Percentiles rank a stretch among this genome's conserved stretches.
Evolutionary conservation across 495 filamentous ascomycete genomes (phyloP).

Genomic region (Lasiosphaeria hispida): DNA sequence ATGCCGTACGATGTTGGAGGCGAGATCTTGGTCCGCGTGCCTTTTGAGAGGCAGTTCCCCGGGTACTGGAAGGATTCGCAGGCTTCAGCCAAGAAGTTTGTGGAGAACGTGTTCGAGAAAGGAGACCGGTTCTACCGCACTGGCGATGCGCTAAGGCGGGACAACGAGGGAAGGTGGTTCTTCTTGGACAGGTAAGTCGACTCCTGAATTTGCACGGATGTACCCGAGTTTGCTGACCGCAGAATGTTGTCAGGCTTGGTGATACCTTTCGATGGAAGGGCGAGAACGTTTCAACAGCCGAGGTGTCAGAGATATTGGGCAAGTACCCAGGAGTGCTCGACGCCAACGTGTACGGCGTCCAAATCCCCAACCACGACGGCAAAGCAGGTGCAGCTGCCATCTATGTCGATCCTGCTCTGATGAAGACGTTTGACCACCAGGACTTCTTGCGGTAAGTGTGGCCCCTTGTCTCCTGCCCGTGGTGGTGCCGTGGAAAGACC

Average conservation of each 20-base stretch:
- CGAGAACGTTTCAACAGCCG: constrained; percentile 78
- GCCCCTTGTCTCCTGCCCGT: too few relatives aligned
- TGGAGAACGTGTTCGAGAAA: constrained; percentile 67
- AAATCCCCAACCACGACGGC: constrained; percentile 67
- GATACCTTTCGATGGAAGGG: constrained; percentile 85
- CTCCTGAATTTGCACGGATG: background rate
- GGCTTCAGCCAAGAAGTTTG: constrained; percentile 67
- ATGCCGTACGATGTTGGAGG: constrained; percentile 65
- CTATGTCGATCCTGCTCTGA: constrained; percentile 42
- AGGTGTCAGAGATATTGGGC: constrained; percentile 69
- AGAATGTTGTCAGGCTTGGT: constrained; percentile 46
- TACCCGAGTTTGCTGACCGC: too few relatives aligned
- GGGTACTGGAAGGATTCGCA: constrained; percentile 68
- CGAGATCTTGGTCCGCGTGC: constrained; percentile 70
- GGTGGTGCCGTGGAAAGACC: background rate
- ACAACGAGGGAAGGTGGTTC: constrained; percentile 69
- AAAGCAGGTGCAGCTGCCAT: constrained; percentile 68
- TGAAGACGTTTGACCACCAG: constrained; percentile 50
- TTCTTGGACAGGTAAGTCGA: constrained; percentile 60
- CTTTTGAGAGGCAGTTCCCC: constrained; percentile 55
- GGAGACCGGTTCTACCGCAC: constrained; percentile 75
- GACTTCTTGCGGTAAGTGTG: constrained; percentile 47
- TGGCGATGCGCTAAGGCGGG: constrained; percentile 67
- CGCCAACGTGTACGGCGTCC: constrained; percentile 78
- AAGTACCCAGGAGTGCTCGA: constrained; percentile 64